Conservation (phyloP, 192 early-diverging fungal species). For the Funneliformis geosporum region DNA sequence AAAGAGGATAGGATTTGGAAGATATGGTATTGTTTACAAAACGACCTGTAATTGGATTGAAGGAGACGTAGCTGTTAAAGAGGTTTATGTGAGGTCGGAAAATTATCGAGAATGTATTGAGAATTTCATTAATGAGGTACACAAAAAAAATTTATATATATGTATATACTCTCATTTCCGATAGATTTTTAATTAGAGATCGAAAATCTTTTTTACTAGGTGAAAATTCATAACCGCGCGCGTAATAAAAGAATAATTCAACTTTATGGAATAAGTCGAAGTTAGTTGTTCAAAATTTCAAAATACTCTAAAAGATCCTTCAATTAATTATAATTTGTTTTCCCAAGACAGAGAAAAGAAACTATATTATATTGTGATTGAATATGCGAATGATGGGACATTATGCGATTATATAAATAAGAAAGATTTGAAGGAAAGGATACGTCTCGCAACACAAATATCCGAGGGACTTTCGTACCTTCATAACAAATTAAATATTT, state of each 20-base stretch:
- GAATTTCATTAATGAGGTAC: background rate
- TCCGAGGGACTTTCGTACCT: background rate
- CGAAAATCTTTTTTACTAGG: background rate
- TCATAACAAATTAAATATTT: background rate
- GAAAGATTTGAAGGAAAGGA: background rate
- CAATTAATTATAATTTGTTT: background rate
- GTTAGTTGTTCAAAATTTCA: background rate
- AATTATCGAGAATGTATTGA: background rate
- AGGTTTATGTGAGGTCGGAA: background rate
- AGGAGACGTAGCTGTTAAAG: background rate
- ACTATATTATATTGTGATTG: background rate
- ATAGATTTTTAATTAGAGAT: background rate
- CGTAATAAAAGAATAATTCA: background rate
- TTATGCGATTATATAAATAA: background rate
- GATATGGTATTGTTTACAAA: background rate
- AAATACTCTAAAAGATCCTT: background rate
- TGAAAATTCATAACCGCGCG: background rate
- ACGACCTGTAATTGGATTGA: background rate
- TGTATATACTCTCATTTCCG: background rate
- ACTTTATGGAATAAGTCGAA: background rate
- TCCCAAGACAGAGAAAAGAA: background rate
- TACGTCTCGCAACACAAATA: background rate
- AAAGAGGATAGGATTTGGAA: background rate
- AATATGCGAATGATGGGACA: background rate
- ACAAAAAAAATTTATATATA: background rate